Conservation (phyloP, 495 filamentous ascomycete species). For the Podospora pseudocomata region DNA sequence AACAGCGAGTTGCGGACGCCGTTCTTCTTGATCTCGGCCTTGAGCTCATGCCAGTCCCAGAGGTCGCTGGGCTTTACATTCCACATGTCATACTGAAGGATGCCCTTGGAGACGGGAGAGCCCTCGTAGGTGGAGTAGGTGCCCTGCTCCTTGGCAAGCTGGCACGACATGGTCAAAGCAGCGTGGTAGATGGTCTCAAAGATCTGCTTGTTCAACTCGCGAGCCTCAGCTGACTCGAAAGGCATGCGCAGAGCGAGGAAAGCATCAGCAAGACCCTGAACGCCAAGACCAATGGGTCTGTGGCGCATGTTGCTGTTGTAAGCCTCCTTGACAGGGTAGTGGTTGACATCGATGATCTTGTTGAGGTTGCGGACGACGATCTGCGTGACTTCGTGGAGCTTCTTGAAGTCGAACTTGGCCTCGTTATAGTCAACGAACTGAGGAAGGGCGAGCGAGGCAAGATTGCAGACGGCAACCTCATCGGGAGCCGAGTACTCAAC, state of each 20-base stretch:
- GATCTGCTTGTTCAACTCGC: constrained; percentile 93
- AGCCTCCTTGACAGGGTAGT: constrained; percentile 94
- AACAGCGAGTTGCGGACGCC: constrained; percentile 93
- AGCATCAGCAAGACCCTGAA: constrained; percentile 97
- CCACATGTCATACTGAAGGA: constrained; percentile 99
- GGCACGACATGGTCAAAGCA: constrained; percentile 81
- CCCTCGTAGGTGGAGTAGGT: constrained; percentile 87
- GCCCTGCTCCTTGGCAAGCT: constrained; percentile 77
- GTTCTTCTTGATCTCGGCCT: constrained; percentile 83
- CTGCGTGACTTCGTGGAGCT: constrained; percentile 87
- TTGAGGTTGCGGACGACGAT: constrained; percentile 91
- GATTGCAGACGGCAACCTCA: constrained; percentile 97
- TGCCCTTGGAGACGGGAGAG: constrained; percentile 90
- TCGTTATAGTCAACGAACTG: constrained; percentile 79
- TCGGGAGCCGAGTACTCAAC: constrained; percentile 95
- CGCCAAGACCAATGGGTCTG: constrained; percentile 89
- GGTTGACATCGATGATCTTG: constrained; percentile 95
- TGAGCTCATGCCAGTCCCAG: constrained; percentile 92
- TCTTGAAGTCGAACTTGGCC: constrained; percentile 87
- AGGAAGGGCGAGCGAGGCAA: constrained; percentile 89
- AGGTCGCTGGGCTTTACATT: constrained; percentile 85
- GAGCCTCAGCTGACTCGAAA: constrained; percentile 92
- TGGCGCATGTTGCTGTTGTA: constrained; percentile 92
- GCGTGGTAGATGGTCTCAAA: constrained; percentile 99
- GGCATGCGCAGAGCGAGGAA: constrained; percentile 96